Base-by-base conservation (phyloP, 1,284 basidiomycete species). In the Baeospora myosura region DNA sequence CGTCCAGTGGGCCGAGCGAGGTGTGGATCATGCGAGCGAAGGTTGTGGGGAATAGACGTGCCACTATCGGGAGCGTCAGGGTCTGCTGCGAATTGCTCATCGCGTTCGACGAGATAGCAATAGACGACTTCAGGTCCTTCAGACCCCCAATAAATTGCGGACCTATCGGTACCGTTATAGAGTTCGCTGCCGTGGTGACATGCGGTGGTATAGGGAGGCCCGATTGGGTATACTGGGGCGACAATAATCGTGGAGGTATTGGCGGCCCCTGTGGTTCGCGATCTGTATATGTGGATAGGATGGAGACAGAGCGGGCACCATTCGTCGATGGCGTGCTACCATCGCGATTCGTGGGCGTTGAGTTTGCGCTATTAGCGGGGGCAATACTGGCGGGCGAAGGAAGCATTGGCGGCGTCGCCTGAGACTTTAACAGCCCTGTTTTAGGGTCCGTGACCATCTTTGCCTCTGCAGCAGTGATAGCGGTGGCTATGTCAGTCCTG, bases 351-450 rank as follows among this genome's bases (percentile, higher is more conserved):
- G 74, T 77, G 7, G 83, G 83, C 0, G 83, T 87, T 11, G 83
- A 87, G 49, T 82, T 82, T 40, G 81, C 76, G 50, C 83, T 87
- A 50, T 69, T 76, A 3, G 71, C 63, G 16, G 74, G 67, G 7
- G 69, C 74, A 44, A 78, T 77, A 52, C 77, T 80, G 5, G 76
- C 81, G 2, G 83, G 84, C 26, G 83, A 86, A 14, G 84, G 83
- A 33, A 86, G 73, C 79, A 83, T 82, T 22, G 73, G 72, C 25
- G 80, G 80, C 0, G 78, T 74, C 3, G 62, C 55, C 47, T 72
- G 65, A 5, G 68, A 62, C 50, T 67, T 68, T 35, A 64, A 55
- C 51, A 64, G 55, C 49, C 57, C 55, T 38, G 61, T 57, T 50
- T 60, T 60, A 26, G 61, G 56, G 34, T 59, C 54, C 45, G 50